Conservation (phyloP, 2,329 filamentous ascomycete genomes). For the Alternaria brassicae region DNA sequence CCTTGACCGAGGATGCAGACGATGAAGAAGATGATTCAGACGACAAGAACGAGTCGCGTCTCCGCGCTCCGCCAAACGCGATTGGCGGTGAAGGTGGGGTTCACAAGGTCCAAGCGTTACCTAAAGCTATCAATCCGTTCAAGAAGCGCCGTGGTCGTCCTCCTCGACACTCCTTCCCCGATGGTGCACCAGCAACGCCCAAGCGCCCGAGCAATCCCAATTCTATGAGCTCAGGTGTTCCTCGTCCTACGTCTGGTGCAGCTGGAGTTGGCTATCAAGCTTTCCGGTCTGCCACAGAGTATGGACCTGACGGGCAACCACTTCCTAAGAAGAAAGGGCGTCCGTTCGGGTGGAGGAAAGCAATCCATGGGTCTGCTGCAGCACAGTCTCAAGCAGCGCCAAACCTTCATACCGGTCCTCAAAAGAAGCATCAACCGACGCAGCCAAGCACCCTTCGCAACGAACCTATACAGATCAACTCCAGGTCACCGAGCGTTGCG, state of each 20-base stretch:
- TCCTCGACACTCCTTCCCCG: conserved; percentile 41
- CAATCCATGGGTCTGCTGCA: conserved; percentile 51
- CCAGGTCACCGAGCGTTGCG: conserved; percentile 42
- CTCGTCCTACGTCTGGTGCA: conserved; percentile 26
- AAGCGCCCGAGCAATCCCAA: conserved; percentile 18
- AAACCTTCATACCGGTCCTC: conserved; percentile 23
- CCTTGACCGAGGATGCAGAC: conserved; percentile 43
- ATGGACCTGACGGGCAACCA: conserved; percentile 45
- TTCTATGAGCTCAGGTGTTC: conserved; percentile 37
- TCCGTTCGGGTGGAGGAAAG: conserved; percentile 59
- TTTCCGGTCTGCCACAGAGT: conserved; percentile 46
- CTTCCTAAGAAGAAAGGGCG: conserved; percentile 56
- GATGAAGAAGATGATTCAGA: conserved; percentile 46
- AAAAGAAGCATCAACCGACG: conserved; percentile 22
- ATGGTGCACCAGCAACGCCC: conserved; percentile 26
- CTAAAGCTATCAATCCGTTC: conserved; percentile 43
- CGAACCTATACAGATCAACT: conserved; percentile 37
- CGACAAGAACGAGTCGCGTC: conserved; percentile 34
- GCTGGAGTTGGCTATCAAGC: conserved; percentile 52
- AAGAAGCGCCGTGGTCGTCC: conserved; percentile 48
- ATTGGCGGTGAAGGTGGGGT: conserved; percentile 31
- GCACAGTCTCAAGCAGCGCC: conserved; percentile 33
- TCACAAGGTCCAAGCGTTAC: conserved; percentile 39
- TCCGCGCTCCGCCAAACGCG: conserved; percentile 25
- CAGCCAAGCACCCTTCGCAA: conserved; percentile 40